Conservation (phyloP, 2,329 filamentous ascomycete genomes). For the Diaporthe aspalathi region DNA sequence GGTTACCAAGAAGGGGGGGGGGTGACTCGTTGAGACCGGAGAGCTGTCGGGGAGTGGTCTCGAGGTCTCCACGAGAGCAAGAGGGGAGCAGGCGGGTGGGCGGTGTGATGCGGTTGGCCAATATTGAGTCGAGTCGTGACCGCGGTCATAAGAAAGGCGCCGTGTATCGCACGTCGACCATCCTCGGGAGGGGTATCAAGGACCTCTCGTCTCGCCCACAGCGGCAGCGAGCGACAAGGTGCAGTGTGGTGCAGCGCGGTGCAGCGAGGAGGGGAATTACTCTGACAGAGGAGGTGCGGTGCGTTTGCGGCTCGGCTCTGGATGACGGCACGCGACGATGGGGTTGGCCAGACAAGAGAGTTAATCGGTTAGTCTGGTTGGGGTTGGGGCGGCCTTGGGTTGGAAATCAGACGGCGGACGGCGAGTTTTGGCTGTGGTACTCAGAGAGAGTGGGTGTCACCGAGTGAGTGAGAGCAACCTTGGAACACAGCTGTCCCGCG, state of each 20-base stretch:
- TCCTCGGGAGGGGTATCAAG: conserved; percentile 26
- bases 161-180: conserved; percentile 35
- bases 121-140: conserved; percentile 31
- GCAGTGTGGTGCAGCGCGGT: neutral
- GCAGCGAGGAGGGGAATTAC: neutral
- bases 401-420: conserved; percentile 5
- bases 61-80: neutral
- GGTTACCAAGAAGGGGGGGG: conserved; percentile 1
- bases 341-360: neutral
- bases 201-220: conserved; percentile 20
- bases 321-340: conserved; percentile 30
- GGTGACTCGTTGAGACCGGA: conserved; percentile 4
- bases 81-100: conserved; percentile 8
- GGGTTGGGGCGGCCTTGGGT: conserved; percentile 15
- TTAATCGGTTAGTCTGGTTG: neutral
- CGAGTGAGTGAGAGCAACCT: too few relatives aligned
- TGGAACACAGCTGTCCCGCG: conserved; percentile 28
- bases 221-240: conserved; percentile 20
- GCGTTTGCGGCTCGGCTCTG: conserved; percentile 18
- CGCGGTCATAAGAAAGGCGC: conserved; percentile 36
- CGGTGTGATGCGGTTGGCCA: conserved; percentile 29
- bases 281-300: neutral
- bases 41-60: conserved; percentile 5
- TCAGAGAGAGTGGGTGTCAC: neutral
- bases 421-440: conserved; percentile 10